Base-by-base conservation (phyloP, 2,329 filamentous ascomycete species). In the Diplocarpon mali region DNA sequence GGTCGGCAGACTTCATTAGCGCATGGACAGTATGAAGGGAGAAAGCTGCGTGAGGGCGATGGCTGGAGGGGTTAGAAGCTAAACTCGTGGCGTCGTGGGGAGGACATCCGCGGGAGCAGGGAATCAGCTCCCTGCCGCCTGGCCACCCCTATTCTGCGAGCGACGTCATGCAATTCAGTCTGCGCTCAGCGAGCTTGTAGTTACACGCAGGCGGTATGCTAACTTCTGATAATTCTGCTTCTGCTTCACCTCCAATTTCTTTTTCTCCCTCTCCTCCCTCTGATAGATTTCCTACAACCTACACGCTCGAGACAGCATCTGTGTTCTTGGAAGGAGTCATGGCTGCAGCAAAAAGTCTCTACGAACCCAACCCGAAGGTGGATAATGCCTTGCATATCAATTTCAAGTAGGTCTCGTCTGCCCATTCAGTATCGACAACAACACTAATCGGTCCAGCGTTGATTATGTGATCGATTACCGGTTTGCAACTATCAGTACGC, bases 391-490 rank as follows among this genome's bases (percentile, higher is more conserved):
- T 57, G 35, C 41, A 58, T 35, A 57, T 53, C 49, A 71, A 71
- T 49, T 68, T 67, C 51, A 63, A 66, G 68, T 70, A 49, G 30
- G 63, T 55, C n/a, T 27, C 16, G 24, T 14, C 16, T 20, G 8
- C 17, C 14, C 35, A 4, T 38, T n/a, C 20, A 24, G 20, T 24
- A 24, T 24, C 4, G 5, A 24, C 14, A 39, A 27, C 35, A 14
- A 42, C 40, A 44, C 47, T 53, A 15, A 50, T 35, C 20, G 35
- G 32, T 17, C 45, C 57, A 76, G 85, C 43, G 85, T 95, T 48
- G 89, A 95, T 69, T 95, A 87, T 71, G 87, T 95, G 46, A 75
- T 95, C 51, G 76, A 80, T 59, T 95, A 85, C 66, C 72, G 80
- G 46, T 81, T 90, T 59, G 74, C 79, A 20, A 69, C 76, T 36